Evolutionary conservation across 768 basidiomycete genomes (phyloP), one percentile per base, ranked within the genome.

Genomic region (Neoboletus magnificus): DNA sequence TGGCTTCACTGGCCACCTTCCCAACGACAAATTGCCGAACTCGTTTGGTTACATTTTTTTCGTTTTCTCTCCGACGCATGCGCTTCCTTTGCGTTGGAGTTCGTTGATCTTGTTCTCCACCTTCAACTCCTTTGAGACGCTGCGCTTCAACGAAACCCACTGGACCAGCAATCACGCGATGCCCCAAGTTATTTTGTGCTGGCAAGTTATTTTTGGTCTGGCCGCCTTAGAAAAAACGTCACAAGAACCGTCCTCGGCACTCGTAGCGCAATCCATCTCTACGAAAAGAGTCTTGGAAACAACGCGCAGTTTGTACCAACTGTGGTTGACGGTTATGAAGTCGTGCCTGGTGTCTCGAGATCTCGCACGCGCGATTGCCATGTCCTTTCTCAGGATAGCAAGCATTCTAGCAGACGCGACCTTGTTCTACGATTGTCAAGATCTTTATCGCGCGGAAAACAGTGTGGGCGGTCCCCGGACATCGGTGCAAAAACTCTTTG

Each of bases 321-420:
- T 52, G 18, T 85, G 82, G 80, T 60, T 59, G 51, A 63, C 27
- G 39, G 54, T 46, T 52, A 61, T 50, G 15, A 50, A 52, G n/a
- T 22, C 61, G 54, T 25, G 64, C 66, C 54, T 62, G 3, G 68
- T 80, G 8, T 65, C 72, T n/a, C 74, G 74, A 22, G 55, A 58
- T 39, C 42, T 70, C 22, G 43, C 58, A 4, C 56, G 60, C 27
- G 70, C 71, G 9, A 67, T 81, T 35, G 58, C 74, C 5, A 67
- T 73, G 7, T 66, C 78, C 1, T 82, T 84, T 61, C 66, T 84
- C 30, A 77, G 71, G 42, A 62, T 83, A 32, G 74, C 81, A 9
- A 73, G 67, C 16, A 55, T 63, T n/a, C 66, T 76, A 7, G 61
- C 57, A 6, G 80, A 83, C 50, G 61, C 52, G 1, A 56, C 65